Evolutionary conservation across 306 rosid species (phyloP), one percentile per base, ranked within the genome.

Genomic region (Dicorynia guianensis): DNA sequence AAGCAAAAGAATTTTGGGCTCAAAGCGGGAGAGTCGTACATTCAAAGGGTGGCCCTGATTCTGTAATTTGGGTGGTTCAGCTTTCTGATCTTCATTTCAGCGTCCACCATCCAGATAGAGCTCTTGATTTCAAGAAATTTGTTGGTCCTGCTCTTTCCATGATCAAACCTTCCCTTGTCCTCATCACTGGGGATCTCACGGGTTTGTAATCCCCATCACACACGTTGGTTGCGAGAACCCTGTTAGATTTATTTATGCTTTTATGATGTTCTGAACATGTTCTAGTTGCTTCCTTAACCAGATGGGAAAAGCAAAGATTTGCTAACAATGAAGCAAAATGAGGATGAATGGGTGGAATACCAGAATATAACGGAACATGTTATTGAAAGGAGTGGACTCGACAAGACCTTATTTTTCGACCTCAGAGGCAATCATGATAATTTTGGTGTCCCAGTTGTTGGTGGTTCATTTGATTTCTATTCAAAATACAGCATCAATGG

Each of bases 11-110:
- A 47, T 47, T 47, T 11, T 13, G 11, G 5, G 2, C 53, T 10
- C 57, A 52, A 68, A 18, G n/a, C 15, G 57, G 57, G 38, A 64
- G 74, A 52, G 87, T 77, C 59, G 70, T 81, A 18, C 61, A 72
- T 59, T 66, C 69, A 12, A 80, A 83, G n/a, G 93, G 89, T 71
- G 83, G 62, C 33, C 83, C 90, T 1, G 89, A 87, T 78, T 92
- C 95, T 11, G 84, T 92, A 53, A 71, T 92, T 59, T 95, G 98
- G 98, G 78, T 79, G 63, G 96, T 95, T 87, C 98, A 95, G 87
- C 90, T 95, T 43, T 92, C 98, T 49, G 97, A 95, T 89, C 96
- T 95, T 71, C 98, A 95, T 82, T 92, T 95, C 87, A 95, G 98
- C 75, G 89, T 87, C 63, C 96, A 95, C 84, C 87, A 95, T 63